Percentiles rank a stretch among this genome's conserved stretches.
Conservation (phyloP, 108 stramenopile species). For the Epithemia pelagica region DNA sequence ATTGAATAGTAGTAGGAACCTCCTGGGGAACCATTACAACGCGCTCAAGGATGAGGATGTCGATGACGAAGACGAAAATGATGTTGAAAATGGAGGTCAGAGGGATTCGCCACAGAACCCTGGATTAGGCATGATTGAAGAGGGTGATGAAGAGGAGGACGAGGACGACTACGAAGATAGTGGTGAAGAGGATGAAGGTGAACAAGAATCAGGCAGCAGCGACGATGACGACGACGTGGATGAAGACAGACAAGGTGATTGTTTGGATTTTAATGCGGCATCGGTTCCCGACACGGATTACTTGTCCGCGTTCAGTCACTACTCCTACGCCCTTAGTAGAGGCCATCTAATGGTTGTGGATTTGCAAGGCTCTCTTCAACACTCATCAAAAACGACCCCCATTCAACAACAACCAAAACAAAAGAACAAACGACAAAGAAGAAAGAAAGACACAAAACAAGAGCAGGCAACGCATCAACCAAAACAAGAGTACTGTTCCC, state of each 20-base stretch:
- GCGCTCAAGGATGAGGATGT: too few relatives aligned
- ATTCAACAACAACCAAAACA: too few relatives aligned
- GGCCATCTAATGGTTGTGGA: constrained; percentile 37
- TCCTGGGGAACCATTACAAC: not conserved
- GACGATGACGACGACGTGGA: not conserved
- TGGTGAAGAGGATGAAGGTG: not conserved
- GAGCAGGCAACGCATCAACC: too few relatives aligned
- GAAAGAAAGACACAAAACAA: too few relatives aligned
- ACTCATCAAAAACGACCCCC: too few relatives aligned
- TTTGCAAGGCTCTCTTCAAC: constrained; percentile 38
- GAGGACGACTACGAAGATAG: not conserved
- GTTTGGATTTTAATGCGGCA: constrained; percentile 11
- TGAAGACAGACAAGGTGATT: constrained; percentile 6
- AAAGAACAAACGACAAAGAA: too few relatives aligned
- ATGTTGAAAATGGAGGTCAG: too few relatives aligned
- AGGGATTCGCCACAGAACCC: not conserved
- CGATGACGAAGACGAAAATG: too few relatives aligned
- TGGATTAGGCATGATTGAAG: not conserved
- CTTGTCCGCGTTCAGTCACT: constrained; percentile 45
- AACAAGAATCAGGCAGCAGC: not conserved
- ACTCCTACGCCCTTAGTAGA: constrained; percentile 32
- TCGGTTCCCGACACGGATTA: constrained; percentile 20
- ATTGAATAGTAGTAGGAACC: too few relatives aligned
- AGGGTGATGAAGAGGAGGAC: not conserved
- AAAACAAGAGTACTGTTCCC: too few relatives aligned